A percentile compares a stretch with the other conserved stretches of the same genome.
Evolutionary conservation across 768 basidiomycete genomes (phyloP).

Genomic region (Sistotremastrum niveocremeum): DNA sequence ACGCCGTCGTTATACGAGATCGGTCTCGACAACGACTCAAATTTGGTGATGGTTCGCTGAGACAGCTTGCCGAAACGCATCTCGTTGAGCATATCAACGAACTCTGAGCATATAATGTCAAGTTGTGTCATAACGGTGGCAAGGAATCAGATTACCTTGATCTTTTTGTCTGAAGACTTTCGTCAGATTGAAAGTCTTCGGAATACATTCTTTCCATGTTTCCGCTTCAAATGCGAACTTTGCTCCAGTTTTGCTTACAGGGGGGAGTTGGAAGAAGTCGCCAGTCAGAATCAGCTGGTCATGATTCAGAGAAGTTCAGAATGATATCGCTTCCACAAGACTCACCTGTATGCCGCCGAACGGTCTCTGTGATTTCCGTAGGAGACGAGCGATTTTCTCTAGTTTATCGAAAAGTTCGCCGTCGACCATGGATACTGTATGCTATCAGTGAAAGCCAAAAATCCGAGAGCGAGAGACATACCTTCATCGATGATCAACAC

Average conservation of each 20-base stretch:
- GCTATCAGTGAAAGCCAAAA: background rate
- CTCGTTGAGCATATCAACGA: slow-evolving; percentile 94
- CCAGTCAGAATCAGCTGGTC: slow-evolving; percentile 78
- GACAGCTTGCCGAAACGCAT: slow-evolving; percentile 85
- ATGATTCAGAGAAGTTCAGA: background rate
- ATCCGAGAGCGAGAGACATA: slow-evolving; percentile 14
- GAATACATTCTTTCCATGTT: slow-evolving; percentile 59
- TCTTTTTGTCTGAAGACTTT: slow-evolving; percentile 94
- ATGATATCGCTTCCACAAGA: background rate
- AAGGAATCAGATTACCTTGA: slow-evolving; percentile 25
- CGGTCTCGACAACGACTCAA: slow-evolving; percentile 54
- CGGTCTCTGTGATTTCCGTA: slow-evolving; percentile 52
- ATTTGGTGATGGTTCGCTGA: slow-evolving; percentile 48
- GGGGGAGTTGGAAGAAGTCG: slow-evolving; percentile 97
- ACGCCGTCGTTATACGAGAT: slow-evolving; percentile 70
- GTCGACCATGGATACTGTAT: slow-evolving; percentile 91
- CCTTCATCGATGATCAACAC: slow-evolving; percentile 80
- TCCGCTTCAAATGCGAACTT: slow-evolving; percentile 91
- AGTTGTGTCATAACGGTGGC: slow-evolving; percentile 1
- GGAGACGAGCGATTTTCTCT: slow-evolving; percentile 45
- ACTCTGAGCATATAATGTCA: slow-evolving; percentile 34
- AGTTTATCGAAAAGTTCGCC: slow-evolving; percentile 89
- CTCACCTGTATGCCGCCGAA: slow-evolving; percentile 90
- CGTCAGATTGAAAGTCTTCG: slow-evolving; percentile 81
- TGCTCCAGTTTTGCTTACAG: slow-evolving; percentile 61